phyloP scores from a whole-genome alignment of 177 flowering plant genomes.

The Vitis hybrid region DNA sequence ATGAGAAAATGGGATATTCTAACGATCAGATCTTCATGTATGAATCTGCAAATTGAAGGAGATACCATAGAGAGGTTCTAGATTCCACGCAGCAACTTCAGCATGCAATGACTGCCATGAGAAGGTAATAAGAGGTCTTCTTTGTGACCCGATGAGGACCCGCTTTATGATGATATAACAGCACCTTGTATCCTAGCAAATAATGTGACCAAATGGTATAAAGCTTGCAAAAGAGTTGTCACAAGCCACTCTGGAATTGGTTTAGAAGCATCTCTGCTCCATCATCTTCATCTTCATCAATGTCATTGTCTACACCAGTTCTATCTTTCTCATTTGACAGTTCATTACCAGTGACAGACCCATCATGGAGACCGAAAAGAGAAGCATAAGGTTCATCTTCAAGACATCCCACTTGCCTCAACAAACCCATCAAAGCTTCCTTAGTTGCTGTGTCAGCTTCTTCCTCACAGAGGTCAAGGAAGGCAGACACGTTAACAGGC shows the following conservation, averaged over 20 bases:
- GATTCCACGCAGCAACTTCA: not conserved
- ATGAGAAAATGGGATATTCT: not conserved
- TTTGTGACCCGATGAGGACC: not conserved
- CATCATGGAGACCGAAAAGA: conserved; percentile 22
- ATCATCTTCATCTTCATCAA: conserved; percentile 20
- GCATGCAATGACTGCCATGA: not conserved
- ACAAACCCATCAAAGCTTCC: conserved; percentile 44
- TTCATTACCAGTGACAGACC: conserved; percentile 12
- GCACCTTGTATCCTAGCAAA: not conserved
- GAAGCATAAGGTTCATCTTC: conserved; percentile 47
- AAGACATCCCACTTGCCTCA: conserved; percentile 49
- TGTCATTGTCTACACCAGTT: conserved; percentile 10
- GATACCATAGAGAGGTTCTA: not conserved
- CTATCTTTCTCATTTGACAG: conserved; percentile 8
- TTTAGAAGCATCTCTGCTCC: conserved; percentile 33
- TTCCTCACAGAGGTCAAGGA: conserved; percentile 51
- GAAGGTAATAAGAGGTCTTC: not conserved
- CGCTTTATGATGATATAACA: not conserved
- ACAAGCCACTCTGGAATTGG: conserved; percentile 27
- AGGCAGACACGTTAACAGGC: conserved; percentile 34
- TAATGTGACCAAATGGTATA: not conserved
- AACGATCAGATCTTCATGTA: not conserved
- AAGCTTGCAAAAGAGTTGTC: conserved; percentile 7
- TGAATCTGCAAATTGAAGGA: not conserved
- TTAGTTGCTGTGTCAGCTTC: conserved; percentile 43